Conservation (phyloP, 2,329 filamentous ascomycete genomes). For the Myotisia sp. region DNA sequence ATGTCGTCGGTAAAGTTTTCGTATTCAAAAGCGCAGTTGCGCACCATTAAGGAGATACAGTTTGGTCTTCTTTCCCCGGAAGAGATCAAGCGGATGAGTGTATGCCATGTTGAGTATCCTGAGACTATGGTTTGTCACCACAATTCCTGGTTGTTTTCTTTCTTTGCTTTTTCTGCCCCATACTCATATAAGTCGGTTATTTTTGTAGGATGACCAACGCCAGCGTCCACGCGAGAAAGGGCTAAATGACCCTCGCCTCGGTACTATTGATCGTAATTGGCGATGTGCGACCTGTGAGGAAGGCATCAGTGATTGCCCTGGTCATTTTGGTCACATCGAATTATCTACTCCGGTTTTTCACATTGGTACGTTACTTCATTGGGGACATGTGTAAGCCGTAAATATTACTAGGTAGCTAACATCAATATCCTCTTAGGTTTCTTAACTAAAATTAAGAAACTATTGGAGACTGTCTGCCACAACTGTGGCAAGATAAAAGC, state of each 20-base stretch:
- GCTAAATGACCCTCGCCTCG: constrained; percentile 87
- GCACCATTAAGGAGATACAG: constrained; percentile 97
- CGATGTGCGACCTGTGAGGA: constrained; percentile 95
- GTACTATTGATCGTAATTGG: constrained; percentile 89
- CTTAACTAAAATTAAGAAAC: constrained; percentile 98
- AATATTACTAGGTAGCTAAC: constrained; percentile 16
- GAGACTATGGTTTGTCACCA: constrained; percentile 67
- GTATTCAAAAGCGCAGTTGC: constrained; percentile 87
- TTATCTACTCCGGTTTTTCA: constrained; percentile 93
- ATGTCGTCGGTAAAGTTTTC: constrained; percentile 90
- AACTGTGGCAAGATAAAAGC: constrained; percentile 96
- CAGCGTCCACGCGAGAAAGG: constrained; percentile 81
- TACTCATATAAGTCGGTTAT: constrained; percentile 12
- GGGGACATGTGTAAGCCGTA: constrained; percentile 7
- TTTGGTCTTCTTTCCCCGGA: constrained; percentile 95
- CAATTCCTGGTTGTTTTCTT: too few relatives aligned
- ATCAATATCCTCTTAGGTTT: constrained; percentile 49
- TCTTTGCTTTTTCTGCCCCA: too few relatives aligned
- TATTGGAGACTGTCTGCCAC: constrained; percentile 96
- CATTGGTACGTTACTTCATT: constrained; percentile 43
- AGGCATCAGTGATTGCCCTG: constrained; percentile 88
- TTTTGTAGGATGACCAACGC: constrained; percentile 62
- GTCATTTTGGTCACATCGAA: constrained; percentile 98
- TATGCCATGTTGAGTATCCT: constrained; percentile 90
- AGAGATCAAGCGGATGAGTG: constrained; percentile 98